Percentiles rank a stretch among this genome's conserved stretches.
These are phyloP conservation scores for Zasmidium cellare DNA, from an alignment of 2,329 filamentous ascomycete genomes.

Conservation along the genomic window DNA sequence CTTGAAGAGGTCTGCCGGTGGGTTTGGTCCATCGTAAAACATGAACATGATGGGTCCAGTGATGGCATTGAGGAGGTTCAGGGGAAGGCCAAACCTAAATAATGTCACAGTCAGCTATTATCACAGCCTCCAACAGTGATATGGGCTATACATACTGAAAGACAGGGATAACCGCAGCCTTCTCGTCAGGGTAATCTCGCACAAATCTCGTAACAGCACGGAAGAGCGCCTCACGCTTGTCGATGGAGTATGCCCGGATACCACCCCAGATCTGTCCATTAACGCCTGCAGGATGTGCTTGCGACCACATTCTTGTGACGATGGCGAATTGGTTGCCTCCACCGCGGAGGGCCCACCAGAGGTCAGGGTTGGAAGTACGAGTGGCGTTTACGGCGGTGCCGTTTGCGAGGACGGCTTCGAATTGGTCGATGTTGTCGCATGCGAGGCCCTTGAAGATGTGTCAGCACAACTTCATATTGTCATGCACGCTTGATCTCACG, in stretches of 20 bases:
- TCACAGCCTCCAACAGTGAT: too few species aligned
- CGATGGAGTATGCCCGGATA: constrained; percentile 17
- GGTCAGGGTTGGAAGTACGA: constrained; percentile 44
- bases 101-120: too few species aligned
- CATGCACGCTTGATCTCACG: background rate
- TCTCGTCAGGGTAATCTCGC: constrained; percentile 16
- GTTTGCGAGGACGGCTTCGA: constrained; percentile 54
- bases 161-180: constrained; percentile 20
- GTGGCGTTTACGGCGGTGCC: constrained; percentile 51
- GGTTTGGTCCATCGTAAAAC: constrained; percentile 20
- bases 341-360: constrained; percentile 56
- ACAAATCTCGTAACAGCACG: constrained; percentile 18
- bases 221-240: constrained; percentile 15
- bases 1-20: constrained; percentile 17
- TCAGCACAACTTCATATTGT: background rate
- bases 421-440: constrained; percentile 20
- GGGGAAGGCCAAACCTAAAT: constrained; percentile 18
- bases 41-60: constrained; percentile 21
- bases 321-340: constrained; percentile 48
- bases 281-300: constrained; percentile 23
- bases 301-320: constrained; percentile 21
- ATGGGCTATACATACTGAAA: too few species aligned
- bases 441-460: constrained; percentile 5
- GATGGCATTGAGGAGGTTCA: constrained; percentile 17
- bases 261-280: constrained; percentile 23